Conservation (phyloP, 768 basidiomycete species). For the Leccinum uliginosum region DNA sequence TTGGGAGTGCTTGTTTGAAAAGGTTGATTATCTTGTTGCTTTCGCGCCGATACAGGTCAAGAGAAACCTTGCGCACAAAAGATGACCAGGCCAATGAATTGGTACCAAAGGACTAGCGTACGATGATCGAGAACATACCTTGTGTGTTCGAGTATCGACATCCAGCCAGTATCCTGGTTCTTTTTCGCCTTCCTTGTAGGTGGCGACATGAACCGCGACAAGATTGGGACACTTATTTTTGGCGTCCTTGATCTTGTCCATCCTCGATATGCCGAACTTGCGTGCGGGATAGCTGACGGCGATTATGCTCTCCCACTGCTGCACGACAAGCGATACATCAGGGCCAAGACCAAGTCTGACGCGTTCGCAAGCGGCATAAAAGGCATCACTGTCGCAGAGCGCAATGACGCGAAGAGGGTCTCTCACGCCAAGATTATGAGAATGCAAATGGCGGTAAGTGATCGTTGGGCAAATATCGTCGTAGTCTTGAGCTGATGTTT, state of each 20-base stretch:
- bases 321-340: slow-evolving; percentile 69
- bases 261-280: slow-evolving; percentile 88
- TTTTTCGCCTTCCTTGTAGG: slow-evolving; percentile 81
- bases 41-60: slow-evolving; percentile 91
- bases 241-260: slow-evolving; percentile 80
- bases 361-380: slow-evolving; percentile 83
- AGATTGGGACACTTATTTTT: slow-evolving; percentile 82
- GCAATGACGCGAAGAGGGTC: slow-evolving; percentile 84
- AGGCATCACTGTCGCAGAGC: slow-evolving; percentile 87
- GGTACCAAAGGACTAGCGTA: neutral
- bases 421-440: slow-evolving; percentile 60
- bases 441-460: slow-evolving; percentile 75
- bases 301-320: slow-evolving; percentile 86
- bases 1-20: slow-evolving; percentile 76
- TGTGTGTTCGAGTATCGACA: slow-evolving; percentile 86
- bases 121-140: slow-evolving; percentile 45
- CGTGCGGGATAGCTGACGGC: slow-evolving; percentile 96
- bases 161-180: slow-evolving; percentile 93
- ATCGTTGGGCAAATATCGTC: slow-evolving; percentile 62
- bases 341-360: slow-evolving; percentile 65
- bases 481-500: slow-evolving; percentile 42
- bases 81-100: neutral
- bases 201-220: slow-evolving; percentile 87
- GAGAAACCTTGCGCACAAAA: slow-evolving; percentile 62
- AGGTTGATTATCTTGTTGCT: slow-evolving; percentile 79